Conservation (phyloP, 2,329 filamentous ascomycete species). For the Paecilomyces formosus region DNA sequence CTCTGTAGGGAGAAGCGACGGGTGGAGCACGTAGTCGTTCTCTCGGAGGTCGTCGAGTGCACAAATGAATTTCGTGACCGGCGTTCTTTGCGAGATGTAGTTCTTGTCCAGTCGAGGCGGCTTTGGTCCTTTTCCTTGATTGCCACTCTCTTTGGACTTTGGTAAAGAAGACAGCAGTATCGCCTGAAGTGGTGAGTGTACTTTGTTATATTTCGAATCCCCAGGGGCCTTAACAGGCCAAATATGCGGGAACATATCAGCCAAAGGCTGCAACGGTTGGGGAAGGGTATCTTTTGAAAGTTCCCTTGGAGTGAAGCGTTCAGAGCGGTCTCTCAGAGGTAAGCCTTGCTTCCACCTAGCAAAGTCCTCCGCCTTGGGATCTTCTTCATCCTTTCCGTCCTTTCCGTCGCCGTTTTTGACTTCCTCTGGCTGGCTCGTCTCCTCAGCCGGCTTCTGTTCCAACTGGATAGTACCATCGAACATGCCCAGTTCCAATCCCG, state of each 20-base stretch:
- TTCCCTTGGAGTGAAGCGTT: constrained; percentile 25
- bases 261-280: constrained; percentile 56
- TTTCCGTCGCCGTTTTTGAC: constrained; percentile 4
- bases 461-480: constrained; percentile 56
- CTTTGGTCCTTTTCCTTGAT: constrained; percentile 48
- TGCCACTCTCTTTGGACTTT: constrained; percentile 61
- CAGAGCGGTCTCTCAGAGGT: constrained; percentile 22
- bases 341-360: constrained; percentile 33
- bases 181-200: constrained; percentile 80
- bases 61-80: constrained; percentile 72
- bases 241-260: constrained; percentile 75
- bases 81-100: constrained; percentile 68
- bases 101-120: constrained; percentile 56
- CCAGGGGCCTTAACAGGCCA: constrained; percentile 87
- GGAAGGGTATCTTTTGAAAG: constrained; percentile 30
- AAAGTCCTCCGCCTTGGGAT: constrained; percentile 22
- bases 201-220: constrained; percentile 68
- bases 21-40: constrained; percentile 79
- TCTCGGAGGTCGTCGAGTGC: constrained; percentile 67
- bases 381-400: constrained; percentile 12
- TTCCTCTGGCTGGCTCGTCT: constrained; percentile 1
- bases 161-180: constrained; percentile 71
- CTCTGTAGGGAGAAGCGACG: constrained; percentile 57
- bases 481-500: constrained; percentile 84
- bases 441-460: constrained; percentile 20